A percentile compares a stretch with the other conserved stretches of the same genome.
Conservation (phyloP, 306 rosid species). For the Rosa persica region DNA sequence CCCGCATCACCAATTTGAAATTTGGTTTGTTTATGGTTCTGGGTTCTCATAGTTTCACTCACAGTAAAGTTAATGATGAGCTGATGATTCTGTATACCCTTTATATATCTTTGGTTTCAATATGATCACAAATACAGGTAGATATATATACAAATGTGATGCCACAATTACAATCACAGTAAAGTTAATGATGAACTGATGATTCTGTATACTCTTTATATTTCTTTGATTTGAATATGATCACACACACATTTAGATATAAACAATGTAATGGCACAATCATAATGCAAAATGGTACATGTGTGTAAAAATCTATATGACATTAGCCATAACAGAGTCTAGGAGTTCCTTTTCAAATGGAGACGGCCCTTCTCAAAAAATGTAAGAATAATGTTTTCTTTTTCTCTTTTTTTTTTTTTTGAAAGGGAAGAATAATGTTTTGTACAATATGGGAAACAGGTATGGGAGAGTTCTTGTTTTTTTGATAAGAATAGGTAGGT, state of each 20-base stretch:
- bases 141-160: background rate
- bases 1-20: slow-evolving; percentile 14
- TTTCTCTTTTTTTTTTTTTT: too few species aligned
- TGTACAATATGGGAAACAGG: background rate
- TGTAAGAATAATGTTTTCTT: background rate
- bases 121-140: background rate
- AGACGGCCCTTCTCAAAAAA: too few species aligned
- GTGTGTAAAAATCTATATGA: background rate
- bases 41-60: slow-evolving; percentile 1
- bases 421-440: background rate
- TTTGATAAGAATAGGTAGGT: background rate
- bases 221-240: background rate
- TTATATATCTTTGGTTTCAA: background rate
- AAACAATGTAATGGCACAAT: background rate
- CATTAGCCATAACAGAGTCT: background rate
- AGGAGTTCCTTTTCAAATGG: background rate
- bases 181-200: background rate
- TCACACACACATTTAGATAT: background rate
- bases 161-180: background rate
- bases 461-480: too few species aligned
- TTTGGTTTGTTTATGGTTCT: background rate
- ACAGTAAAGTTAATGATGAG: background rate
- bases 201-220: background rate
- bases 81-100: background rate
- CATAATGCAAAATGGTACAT: background rate